phyloP scores from a whole-genome alignment of 2,329 filamentous ascomycete genomes.

The Colletotrichum simmondsii region DNA sequence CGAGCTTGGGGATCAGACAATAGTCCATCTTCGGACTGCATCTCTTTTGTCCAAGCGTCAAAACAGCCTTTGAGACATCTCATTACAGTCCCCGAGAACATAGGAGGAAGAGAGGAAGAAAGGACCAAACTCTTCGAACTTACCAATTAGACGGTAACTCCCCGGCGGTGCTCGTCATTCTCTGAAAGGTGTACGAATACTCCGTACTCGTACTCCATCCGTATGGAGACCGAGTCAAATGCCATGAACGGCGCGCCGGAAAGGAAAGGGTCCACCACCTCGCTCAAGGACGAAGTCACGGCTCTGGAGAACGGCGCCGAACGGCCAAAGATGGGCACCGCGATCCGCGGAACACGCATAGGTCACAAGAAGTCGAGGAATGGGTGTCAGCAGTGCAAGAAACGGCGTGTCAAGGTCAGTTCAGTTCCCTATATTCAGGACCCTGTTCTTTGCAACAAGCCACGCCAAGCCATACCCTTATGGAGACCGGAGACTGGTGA shows the following conservation, averaged over 20 bases:
- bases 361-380: constrained; percentile 32
- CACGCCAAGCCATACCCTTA: not conserved
- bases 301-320: constrained; percentile 1
- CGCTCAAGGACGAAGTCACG: constrained; percentile 25
- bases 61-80: constrained; percentile 18
- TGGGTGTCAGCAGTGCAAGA: constrained; percentile 32
- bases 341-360: constrained; percentile 25
- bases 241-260: constrained; percentile 20
- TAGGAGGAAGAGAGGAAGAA: not conserved
- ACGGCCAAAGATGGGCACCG: not conserved
- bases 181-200: not conserved
- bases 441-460: not conserved
- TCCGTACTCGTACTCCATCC: too few relatives aligned
- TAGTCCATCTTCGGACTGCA: not conserved
- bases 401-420: constrained; percentile 32
- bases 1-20: constrained; percentile 22
- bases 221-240: not conserved
- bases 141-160: not conserved
- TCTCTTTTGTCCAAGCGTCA: constrained; percentile 18
- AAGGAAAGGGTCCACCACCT: constrained; percentile 7
- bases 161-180: not conserved
- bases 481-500: too few relatives aligned
- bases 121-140: not conserved
- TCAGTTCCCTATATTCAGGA: not conserved
- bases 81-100: not conserved